These are phyloP conservation scores for Astrothelium subdiscretum DNA, from an alignment of 495 filamentous ascomycete species.

Conservation along the genomic window DNA sequence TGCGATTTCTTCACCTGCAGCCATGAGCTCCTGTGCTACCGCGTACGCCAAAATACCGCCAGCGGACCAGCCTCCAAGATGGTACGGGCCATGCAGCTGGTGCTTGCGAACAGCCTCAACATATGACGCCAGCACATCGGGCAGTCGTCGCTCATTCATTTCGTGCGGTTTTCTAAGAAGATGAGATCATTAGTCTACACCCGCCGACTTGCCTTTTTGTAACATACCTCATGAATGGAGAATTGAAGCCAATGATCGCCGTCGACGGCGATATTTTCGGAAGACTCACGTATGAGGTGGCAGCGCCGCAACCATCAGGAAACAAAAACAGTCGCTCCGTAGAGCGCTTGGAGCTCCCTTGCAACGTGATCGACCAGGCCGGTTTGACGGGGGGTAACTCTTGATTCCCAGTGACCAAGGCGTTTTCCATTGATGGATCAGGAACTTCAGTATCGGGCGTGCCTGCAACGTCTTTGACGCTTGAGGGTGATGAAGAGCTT, in stretches of 20 bases:
- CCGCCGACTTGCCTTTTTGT: neutral
- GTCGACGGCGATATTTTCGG: constrained; percentile 2
- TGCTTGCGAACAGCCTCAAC: constrained; percentile 49
- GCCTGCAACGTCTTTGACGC: constrained; percentile 27
- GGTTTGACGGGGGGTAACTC: constrained; percentile 27
- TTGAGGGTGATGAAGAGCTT: constrained; percentile 3
- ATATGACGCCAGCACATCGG: constrained; percentile 31
- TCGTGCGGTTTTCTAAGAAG: constrained; percentile 1
- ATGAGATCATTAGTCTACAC: neutral
- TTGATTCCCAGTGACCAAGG: constrained; percentile 39
- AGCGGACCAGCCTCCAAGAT: constrained; percentile 47
- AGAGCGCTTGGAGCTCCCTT: constrained; percentile 5
- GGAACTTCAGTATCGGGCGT: neutral
- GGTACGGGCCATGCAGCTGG: constrained; percentile 56
- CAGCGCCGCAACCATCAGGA: constrained; percentile 15
- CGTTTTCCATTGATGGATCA: neutral
- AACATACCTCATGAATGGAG: constrained; percentile 4
- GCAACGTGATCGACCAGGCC: constrained; percentile 11
- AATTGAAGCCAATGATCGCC: constrained; percentile 9
- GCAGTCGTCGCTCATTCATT: constrained; percentile 21
- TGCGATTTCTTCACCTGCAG: constrained; percentile 20
- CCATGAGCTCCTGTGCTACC: constrained; percentile 24
- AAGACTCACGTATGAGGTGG: constrained; percentile 8
- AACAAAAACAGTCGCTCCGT: constrained; percentile 10
- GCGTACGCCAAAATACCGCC: constrained; percentile 38